Conservation (phyloP, 176 grass and related monocot genomes). For the Lolium perenne region DNA sequence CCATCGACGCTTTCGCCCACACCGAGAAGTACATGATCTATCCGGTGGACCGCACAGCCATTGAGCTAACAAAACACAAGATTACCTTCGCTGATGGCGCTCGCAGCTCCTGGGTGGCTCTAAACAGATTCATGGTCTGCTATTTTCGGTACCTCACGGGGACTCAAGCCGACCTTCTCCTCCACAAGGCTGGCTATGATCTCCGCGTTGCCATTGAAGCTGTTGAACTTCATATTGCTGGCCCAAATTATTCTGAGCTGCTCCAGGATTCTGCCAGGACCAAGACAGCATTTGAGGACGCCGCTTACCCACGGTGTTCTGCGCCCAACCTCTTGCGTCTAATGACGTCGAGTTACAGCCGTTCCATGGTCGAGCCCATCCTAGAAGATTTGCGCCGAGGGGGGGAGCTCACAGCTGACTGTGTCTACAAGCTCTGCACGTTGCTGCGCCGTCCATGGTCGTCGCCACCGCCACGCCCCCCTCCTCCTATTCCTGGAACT, state of each 20-base stretch:
- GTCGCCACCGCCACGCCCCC: background rate
- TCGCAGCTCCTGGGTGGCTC: background rate
- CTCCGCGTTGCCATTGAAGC: background rate
- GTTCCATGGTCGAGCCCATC: background rate
- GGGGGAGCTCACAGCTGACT: background rate
- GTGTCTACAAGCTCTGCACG: background rate
- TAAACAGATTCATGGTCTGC: background rate
- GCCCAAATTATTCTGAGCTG: background rate
- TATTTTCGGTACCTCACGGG: background rate
- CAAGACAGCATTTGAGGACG: background rate
- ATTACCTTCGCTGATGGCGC: background rate
- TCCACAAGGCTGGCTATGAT: background rate
- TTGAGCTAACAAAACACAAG: background rate
- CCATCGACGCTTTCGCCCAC: background rate
- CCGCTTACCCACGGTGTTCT: background rate
- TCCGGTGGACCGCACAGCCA: background rate
- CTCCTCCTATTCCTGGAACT: background rate
- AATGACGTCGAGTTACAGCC: background rate
- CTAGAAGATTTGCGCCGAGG: background rate
- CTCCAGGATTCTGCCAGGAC: background rate
- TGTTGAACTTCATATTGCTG: background rate
- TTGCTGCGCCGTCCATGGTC: background rate
- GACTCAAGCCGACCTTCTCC: background rate
- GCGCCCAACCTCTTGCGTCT: background rate
- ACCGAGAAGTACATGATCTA: background rate